phyloP scores from a whole-genome alignment of 2,329 filamentous ascomycete genomes.

The Fusarium kyushuense region DNA sequence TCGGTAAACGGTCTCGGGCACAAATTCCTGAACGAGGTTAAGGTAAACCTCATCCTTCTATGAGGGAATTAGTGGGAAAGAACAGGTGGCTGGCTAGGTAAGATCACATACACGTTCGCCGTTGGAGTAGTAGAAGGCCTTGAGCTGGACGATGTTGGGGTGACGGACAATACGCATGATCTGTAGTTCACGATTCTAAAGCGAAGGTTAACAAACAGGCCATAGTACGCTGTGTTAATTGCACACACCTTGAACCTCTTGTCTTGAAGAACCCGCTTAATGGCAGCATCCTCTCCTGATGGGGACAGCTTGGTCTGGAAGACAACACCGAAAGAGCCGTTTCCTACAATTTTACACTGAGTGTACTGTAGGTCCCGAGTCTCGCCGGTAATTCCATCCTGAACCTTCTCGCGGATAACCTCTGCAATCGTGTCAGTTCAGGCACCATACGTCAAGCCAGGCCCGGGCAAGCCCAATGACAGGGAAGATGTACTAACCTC shows the following conservation, averaged over 20 bases:
- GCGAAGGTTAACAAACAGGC: slow-evolving; percentile 33
- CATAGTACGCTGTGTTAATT: background rate
- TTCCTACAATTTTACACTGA: slow-evolving; percentile 99
- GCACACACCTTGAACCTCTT: slow-evolving; percentile 94
- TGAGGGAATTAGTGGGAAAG: slow-evolving; percentile 32
- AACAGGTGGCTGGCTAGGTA: background rate
- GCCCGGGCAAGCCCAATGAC: slow-evolving; percentile 17
- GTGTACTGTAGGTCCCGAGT: slow-evolving; percentile 98
- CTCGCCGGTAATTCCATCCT: slow-evolving; percentile 97
- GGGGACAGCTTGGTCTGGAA: slow-evolving; percentile 99
- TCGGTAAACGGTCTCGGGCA: slow-evolving; percentile 97
- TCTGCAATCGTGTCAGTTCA: slow-evolving; percentile 66
- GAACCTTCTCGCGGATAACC: slow-evolving; percentile 98
- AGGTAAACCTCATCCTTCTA: slow-evolving; percentile 99
- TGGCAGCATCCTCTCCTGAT: slow-evolving; percentile 97
- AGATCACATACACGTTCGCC: slow-evolving; percentile 83
- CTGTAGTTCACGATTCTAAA: slow-evolving; percentile 95
- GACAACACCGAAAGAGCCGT: slow-evolving; percentile 97
- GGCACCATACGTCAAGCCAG: slow-evolving; percentile 4
- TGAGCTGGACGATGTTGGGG: slow-evolving; percentile 98
- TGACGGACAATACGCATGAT: slow-evolving; percentile 99
- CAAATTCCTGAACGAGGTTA: slow-evolving; percentile 97
- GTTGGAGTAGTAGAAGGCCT: slow-evolving; percentile 99
- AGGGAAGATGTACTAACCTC: slow-evolving; percentile 74
- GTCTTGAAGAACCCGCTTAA: slow-evolving; percentile 98